phyloP scores from a whole-genome alignment of 345 rosid genomes.

The Euphorbia peplus region DNA sequence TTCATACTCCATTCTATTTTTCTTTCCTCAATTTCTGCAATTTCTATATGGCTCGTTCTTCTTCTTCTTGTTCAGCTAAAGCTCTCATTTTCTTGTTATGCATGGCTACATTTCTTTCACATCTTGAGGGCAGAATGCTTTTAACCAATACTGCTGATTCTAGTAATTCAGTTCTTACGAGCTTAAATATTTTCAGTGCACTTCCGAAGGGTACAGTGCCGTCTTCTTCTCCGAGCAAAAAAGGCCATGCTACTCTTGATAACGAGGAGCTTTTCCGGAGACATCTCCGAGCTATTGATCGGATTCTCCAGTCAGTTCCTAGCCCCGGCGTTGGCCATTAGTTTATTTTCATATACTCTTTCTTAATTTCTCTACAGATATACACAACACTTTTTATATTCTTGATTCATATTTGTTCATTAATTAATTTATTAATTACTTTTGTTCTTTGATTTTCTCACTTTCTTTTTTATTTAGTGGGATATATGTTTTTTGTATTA shows the following conservation, averaged over 20 bases:
- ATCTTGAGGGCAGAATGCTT: constrained; percentile 49
- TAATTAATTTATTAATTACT: neutral
- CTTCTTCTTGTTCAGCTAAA: constrained; percentile 8
- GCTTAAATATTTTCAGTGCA: constrained; percentile 44
- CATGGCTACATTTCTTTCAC: constrained; percentile 28
- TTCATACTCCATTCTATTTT: too few species aligned
- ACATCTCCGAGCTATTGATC: constrained; percentile 56
- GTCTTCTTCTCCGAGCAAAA: constrained; percentile 62
- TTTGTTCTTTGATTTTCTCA: neutral
- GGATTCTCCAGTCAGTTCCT: constrained; percentile 72
- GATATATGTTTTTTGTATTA: neutral
- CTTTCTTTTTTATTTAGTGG: neutral
- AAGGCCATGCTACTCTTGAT: constrained; percentile 47
- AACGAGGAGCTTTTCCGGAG: constrained; percentile 49
- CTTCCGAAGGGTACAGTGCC: constrained; percentile 63
- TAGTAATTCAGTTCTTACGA: constrained; percentile 25
- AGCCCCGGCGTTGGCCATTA: constrained; percentile 84
- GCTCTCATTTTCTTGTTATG: constrained; percentile 29
- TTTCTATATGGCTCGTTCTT: constrained; percentile 44
- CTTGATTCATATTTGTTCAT: neutral
- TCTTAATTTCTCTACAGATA: neutral
- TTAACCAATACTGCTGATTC: neutral
- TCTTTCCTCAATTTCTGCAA: too few species aligned
- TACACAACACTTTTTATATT: neutral
- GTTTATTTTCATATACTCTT: neutral